A percentile compares a stretch with the other conserved stretches of the same genome.
phyloP scores from a whole-genome alignment of 148 eudicot species.

The Persicaria maculosa region DNA sequence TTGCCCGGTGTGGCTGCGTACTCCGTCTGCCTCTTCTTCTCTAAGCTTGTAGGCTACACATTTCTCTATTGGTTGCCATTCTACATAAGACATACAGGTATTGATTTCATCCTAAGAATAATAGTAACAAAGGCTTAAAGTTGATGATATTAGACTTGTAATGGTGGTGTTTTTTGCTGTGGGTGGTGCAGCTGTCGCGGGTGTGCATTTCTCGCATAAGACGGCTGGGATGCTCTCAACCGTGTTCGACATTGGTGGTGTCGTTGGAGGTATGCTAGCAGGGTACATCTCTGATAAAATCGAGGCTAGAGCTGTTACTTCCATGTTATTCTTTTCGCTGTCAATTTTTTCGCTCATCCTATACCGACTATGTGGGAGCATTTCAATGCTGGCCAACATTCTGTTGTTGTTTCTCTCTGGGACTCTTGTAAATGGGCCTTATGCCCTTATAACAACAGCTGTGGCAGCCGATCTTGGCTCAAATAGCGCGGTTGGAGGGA shows the following conservation, averaged over 20 bases:
- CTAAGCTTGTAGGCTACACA: conserved; percentile 97
- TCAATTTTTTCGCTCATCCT: conserved; percentile 70
- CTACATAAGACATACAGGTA: conserved; percentile 91
- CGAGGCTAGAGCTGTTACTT: conserved; percentile 76
- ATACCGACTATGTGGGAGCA: conserved; percentile 71
- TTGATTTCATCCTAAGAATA: background rate
- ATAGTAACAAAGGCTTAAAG: background rate
- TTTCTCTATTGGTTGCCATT: conserved; percentile 97
- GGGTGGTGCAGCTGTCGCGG: conserved; percentile 72
- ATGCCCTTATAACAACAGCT: conserved; percentile 83
- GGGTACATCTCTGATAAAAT: conserved; percentile 68
- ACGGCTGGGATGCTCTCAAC: conserved; percentile 87
- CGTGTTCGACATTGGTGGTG: conserved; percentile 86
- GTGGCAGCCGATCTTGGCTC: conserved; percentile 96
- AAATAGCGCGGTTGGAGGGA: conserved; percentile 50
- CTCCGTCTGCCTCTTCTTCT: conserved; percentile 83
- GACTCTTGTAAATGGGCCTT: conserved; percentile 84
- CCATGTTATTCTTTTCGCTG: conserved; percentile 45
- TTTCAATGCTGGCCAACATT: conserved; percentile 53
- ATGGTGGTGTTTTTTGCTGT: background rate
- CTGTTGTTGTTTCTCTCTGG: conserved; percentile 69
- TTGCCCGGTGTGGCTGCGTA: conserved; percentile 80
- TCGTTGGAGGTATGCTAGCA: conserved; percentile 72
- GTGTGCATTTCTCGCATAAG: conserved; percentile 72
- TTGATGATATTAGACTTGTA: too few relatives aligned